Conservation (phyloP, 805 yeast genomes). For the Cyberlindnera sargentensis region DNA sequence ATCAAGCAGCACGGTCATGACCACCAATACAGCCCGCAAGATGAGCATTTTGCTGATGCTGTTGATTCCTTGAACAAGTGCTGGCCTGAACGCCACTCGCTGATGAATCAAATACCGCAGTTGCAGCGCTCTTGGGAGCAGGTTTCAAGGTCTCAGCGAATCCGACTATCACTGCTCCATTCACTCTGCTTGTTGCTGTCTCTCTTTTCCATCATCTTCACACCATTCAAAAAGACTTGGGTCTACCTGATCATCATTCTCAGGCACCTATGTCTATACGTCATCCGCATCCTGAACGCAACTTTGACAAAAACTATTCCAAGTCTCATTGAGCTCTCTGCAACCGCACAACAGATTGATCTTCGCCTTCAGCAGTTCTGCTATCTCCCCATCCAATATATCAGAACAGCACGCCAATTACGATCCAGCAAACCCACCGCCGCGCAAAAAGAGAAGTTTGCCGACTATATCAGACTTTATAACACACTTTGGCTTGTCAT, state of each 20-base stretch:
- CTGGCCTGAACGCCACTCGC: conserved; percentile 11
- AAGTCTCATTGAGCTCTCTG: conserved; percentile 39
- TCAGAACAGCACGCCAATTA: conserved; percentile 35
- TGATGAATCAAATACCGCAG: conserved; percentile 9
- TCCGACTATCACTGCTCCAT: not conserved
- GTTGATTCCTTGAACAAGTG: conserved; percentile 16
- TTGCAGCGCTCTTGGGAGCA: conserved; percentile 12
- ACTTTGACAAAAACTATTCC: conserved; percentile 15
- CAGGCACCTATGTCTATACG: conserved; percentile 11
- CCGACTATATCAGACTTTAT: conserved; percentile 70
- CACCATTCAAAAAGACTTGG: conserved; percentile 7
- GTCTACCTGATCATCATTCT: conserved; percentile 7
- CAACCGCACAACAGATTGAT: conserved; percentile 73
- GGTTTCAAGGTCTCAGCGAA: conserved; percentile 1
- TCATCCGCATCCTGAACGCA: conserved; percentile 25
- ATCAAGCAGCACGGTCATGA: conserved; percentile 7
- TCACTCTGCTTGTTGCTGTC: not conserved
- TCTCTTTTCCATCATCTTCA: conserved; percentile 4
- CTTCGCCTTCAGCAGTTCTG: conserved; percentile 68
- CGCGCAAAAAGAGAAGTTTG: conserved; percentile 37
- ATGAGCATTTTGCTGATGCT: conserved; percentile 3
- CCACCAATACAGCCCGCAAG: conserved; percentile 5
- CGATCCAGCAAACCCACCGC: conserved; percentile 20
- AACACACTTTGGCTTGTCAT: conserved; percentile 83
- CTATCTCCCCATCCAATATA: conserved; percentile 73